Base-by-base conservation (phyloP, 768 basidiomycete species). In the Rhizopogon vulgaris region DNA sequence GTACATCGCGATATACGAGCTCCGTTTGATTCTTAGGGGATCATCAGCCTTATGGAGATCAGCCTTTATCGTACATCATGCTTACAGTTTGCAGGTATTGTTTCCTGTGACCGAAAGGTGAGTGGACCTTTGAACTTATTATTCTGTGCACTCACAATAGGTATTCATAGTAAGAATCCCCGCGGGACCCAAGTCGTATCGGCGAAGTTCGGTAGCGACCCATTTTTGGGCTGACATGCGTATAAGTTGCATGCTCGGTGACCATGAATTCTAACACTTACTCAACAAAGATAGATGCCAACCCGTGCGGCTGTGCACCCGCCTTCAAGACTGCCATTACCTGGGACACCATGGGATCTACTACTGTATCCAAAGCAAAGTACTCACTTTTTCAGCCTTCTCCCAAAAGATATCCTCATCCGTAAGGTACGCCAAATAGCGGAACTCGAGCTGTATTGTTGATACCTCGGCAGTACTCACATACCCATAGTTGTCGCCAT, bases 81-180 rank as follows among this genome's bases (percentile, higher is more conserved):
- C 66, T 60, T 43, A 67, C 66, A 3, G 66, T 68, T 49, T 68
- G 66, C 17, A 67, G 50, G 38, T 62, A 67, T n/a, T 67, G 66
- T 55, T 67, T 67, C 36, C 68, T 67, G 43, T 8, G 17, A 24
- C 40, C 0, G 10, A 51, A 39, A 48, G 6, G 46, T 59, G 22
- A 63, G 40, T 28, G 14, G 1, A 15, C 22, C 14, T 14, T 34
- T 22, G 40, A 24, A 43, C 4, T 24, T 37, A 11, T n/a, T 9
- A 22, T 18, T 14, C 12, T 28, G 32, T 22, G 36, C 9, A 67
- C 80, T 71, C 55, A 89, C 87, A 94, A 62, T 14, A 93, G 69
- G 63, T 94, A 93, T 66, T 95, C 94, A 63, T 96, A 98, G 70
- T 85, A 97, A 2, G 90, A 93, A 66, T 98, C 94, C 28, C 87